phyloP scores from a whole-genome alignment of 805 yeast species.

The Wickerhamiella hasegawae region DNA sequence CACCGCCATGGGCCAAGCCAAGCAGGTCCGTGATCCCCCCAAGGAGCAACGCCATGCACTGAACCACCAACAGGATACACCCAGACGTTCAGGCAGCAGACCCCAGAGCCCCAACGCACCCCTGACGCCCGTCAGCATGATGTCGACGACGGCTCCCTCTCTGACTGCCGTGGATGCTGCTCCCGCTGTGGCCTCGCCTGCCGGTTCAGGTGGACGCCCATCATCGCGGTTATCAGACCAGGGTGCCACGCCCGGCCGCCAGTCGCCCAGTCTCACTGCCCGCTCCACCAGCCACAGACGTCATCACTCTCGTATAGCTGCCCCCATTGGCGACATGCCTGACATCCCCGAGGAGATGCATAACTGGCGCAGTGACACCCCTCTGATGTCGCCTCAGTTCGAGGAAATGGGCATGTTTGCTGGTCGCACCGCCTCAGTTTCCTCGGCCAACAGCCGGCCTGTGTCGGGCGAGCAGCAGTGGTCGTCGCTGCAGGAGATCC shows the following conservation, averaged over 20 bases:
- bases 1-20: too few species aligned
- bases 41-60: too few species aligned
- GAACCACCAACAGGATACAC: too few species aligned
- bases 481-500: conserved; percentile 17
- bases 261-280: too few species aligned
- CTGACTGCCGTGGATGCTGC: conserved; percentile 28
- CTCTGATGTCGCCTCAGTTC: conserved; percentile 6
- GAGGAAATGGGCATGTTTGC: conserved; percentile 4
- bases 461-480: background rate
- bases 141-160: conserved; percentile 8
- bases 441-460: background rate
- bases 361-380: conserved; percentile 2
- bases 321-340: conserved; percentile 4
- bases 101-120: too few species aligned
- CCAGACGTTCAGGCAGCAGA: too few species aligned
- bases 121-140: conserved; percentile 20
- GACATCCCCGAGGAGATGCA: conserved; percentile 2
- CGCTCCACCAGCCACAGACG: conserved; percentile 6
- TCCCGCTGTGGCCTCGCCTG: too few species aligned
- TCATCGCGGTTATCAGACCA: too few species aligned
- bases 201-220: too few species aligned
- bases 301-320: conserved; percentile 6
- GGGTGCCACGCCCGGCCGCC: too few species aligned
- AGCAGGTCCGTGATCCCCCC: too few species aligned
- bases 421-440: background rate